Evolutionary conservation across 2,329 filamentous ascomycete species (phyloP).

Genomic region (Apiospora hydei): DNA sequence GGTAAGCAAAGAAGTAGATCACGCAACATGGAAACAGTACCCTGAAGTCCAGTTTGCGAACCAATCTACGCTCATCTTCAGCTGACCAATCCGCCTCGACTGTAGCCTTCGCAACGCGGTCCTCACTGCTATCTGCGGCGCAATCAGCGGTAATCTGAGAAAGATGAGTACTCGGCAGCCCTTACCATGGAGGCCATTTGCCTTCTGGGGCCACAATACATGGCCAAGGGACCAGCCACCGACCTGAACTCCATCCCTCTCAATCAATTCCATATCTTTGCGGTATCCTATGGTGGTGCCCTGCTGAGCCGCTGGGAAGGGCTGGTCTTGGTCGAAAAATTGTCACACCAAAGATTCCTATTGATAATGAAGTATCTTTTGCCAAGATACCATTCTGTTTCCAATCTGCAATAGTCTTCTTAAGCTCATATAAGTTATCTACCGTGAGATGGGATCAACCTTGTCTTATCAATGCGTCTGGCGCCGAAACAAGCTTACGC

Average conservation of each 20-base stretch:
- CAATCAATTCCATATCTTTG: not conserved
- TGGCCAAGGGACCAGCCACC: conserved; percentile 6
- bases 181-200: conserved; percentile 6
- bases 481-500: not conserved
- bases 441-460: not conserved
- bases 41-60: conserved; percentile 22
- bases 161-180: too few relatives aligned
- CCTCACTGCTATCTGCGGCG: conserved; percentile 7
- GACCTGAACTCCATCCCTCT: not conserved
- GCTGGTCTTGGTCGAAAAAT: too few relatives aligned
- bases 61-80: not conserved
- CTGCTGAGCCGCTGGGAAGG: not conserved
- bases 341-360: too few relatives aligned
- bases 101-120: not conserved
- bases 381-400: too few relatives aligned
- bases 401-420: not conserved
- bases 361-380: too few relatives aligned
- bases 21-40: conserved; percentile 20
- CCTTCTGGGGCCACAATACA: conserved; percentile 8
- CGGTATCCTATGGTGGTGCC: not conserved
- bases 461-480: not conserved
- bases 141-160: not conserved
- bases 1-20: not conserved
- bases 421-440: not conserved
- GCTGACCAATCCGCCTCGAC: not conserved